Base-by-base conservation (phyloP, 2,329 filamentous ascomycete genomes). In the Ophiocordyceps unilateralis region DNA sequence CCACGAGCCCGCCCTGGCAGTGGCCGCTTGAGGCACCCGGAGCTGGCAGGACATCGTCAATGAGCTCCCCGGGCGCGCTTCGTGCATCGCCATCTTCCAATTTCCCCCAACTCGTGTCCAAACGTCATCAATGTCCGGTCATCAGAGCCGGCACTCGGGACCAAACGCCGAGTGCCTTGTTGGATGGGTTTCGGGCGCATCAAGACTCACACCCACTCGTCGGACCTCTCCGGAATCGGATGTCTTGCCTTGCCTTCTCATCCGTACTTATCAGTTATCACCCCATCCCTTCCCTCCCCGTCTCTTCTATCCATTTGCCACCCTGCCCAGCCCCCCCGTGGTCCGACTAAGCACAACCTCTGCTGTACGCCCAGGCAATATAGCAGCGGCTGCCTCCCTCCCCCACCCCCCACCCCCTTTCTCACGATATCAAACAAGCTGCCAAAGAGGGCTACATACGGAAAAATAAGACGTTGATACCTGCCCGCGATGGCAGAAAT, bases 401-500 rank as follows among this genome's bases (percentile, higher is more conserved):
- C n/a, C n/a, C n/a, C n/a, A n/a, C n/a, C n/a, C n/a, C n/a, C n/a
- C n/a, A n/a, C n/a, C n/a, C n/a, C 30, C 30, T 14, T 15, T 14
- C 2, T 34, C 30, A 14, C 15, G 30, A 34, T 34, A 34, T n/a
- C 30, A 14, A n/a, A 34, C 30, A 17, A 34, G 30, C 14, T 11
- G n/a, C 30, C 30, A 26, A 26, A 10, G 3, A 9, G 21, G 24
- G 21, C 21, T 26, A 24, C 22, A 30, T 34, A 30, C 26, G 19
- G 28, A 26, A n/a, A 38, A 24, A 30, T 28, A 19, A 22, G 36
- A 39, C 24, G 30, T 12, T 32, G 39, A 36, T 23, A 23, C 26
- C 15, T 37, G 36, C 30, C 47, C 49, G 43, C 36, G 28, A 55
- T 55, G 52, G 49, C 50, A 40, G 49, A 51, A 43, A 44, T 50